Evolutionary conservation across 1,139 yeast species (phyloP), one percentile per base, ranked within the genome.

Genomic region (Kodamaea ohmeri): DNA sequence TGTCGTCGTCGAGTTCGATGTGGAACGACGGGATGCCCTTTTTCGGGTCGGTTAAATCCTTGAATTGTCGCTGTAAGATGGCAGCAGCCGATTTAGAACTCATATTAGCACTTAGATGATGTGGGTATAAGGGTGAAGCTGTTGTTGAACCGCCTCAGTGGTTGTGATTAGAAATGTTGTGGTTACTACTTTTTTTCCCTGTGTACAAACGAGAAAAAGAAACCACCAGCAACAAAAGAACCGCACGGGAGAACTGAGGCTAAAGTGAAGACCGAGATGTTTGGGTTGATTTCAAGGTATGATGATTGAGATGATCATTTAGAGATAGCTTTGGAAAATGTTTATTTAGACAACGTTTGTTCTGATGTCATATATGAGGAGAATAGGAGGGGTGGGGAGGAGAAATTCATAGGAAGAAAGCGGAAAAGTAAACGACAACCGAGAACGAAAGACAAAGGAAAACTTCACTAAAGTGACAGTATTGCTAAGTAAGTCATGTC

Each of bases 21-120:
- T 87, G 90, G 65, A 89, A 89, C 8, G 92, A 84, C 11, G 97
- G 97, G 50, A 89, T 83, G 45, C 88, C 92, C 60, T 85, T 87
- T 58, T 83, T 84, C 14, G 97, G 96, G 65, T 90, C 95, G 20
- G 96, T 87, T 45, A 92, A 81, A 60, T 90, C 97, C 60, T 87
- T 80, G 65, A 74, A 90, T 76, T 92, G 97, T 74, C 95, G 90
- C 79, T 88, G 85, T 46, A 90, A 74, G 47, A 90, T 76, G 49
- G 92, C 81, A 21, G 96, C 90, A 28, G 82, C 80, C 17, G 76
- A 67, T 50, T 71, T 69, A 38, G 76, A 70, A 45, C 71, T 64
- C 76, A 71, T 71, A 44, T 19, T 40, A 12, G 8, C 13, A 13
- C n/a, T 31, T 20, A 24, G 22, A 16, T 9, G 26, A 8, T 28